Base-by-base conservation (phyloP, 352 stramenopile genomes). In the Phytopythium sindhum region DNA sequence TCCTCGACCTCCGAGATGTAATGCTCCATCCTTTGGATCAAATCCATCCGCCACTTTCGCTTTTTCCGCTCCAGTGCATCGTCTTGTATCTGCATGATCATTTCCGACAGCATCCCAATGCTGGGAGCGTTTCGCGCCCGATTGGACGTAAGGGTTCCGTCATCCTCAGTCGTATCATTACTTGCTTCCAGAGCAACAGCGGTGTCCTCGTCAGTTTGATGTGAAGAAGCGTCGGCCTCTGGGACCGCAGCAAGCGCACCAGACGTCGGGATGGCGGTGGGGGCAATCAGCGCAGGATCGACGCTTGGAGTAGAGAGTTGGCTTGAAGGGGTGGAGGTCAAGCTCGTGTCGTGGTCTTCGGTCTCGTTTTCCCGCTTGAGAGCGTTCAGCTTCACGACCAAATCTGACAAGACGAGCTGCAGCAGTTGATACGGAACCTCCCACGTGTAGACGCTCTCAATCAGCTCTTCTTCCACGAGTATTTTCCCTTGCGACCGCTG, bases 391-490 rank as follows among this genome's bases (percentile, higher is more conserved):
- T 95, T 85, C 1, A 89, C 64, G 21, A 92, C 61, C 50, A 95
- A 70, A 60, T 93, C 84, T 0, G 83, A 81, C 10, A 92, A 57
- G 29, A 95, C 84, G 35, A 95, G 67, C 64, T 95, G 84, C 14
- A 95, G 65, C 21, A 95, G 64, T 69, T 95, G 86, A 58, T 91
- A 93, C 35, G 86, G 86, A 51, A 95, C 86, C 60, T 93, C 83
- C 84, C 84, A 95, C 45, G 86, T 95, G 62, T 89, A 95, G n/a
- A 92, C 84, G 60, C 86, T 95, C 64, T 95, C 86, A 28, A 95
- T 86, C 19, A 95, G 63, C 63, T 93, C 86, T 77, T 95, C 86
- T 74, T 95, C 86, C 1, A 92, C 79, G 26, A 95, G 69, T 44
- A 92, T 74, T 66, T 95, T 95, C 14, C 68, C 69, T 37, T 85